A percentile compares a stretch with the other conserved stretches of the same genome.
phyloP scores from a whole-genome alignment of 1,284 basidiomycete genomes.

The Ceratobasidium papillatum region DNA sequence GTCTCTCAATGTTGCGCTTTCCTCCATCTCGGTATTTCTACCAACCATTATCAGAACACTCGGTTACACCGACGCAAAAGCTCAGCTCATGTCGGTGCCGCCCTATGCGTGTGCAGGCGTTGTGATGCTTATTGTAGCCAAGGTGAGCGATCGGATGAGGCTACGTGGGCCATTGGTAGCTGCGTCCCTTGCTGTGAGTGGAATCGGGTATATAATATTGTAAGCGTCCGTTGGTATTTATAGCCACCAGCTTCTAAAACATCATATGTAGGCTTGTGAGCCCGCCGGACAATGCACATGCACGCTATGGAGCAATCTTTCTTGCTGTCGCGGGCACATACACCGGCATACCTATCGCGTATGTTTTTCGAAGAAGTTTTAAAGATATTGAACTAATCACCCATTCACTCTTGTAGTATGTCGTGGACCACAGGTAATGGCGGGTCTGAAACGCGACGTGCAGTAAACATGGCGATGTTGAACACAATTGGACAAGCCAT shows the following conservation, averaged over 20 bases:
- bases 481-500: slow-evolving; percentile 56
- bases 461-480: slow-evolving; percentile 55
- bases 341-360: slow-evolving; percentile 3
- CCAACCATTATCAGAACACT: slow-evolving; percentile 47
- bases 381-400: slow-evolving; percentile 49
- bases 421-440: slow-evolving; percentile 52
- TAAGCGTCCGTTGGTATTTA: slow-evolving; percentile 15
- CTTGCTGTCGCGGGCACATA: slow-evolving; percentile 11
- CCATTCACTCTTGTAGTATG: slow-evolving; percentile 47
- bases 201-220: slow-evolving; percentile 55
- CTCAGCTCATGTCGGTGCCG: slow-evolving; percentile 58
- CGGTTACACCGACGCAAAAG: slow-evolving; percentile 54
- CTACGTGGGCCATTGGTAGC: slow-evolving; percentile 52
- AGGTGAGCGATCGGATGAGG: slow-evolving; percentile 53
- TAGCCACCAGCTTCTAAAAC: slow-evolving; percentile 45
- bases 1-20: slow-evolving; percentile 38
- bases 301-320: slow-evolving; percentile 9
- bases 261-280: slow-evolving; percentile 39
- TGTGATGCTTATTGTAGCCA: slow-evolving; percentile 54
- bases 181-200: slow-evolving; percentile 52
- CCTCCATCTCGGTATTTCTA: slow-evolving; percentile 33
- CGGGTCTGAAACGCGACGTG: slow-evolving; percentile 52
- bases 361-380: background rate
- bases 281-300: slow-evolving; percentile 51
- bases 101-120: slow-evolving; percentile 56